Base-by-base conservation (phyloP, 495 filamentous ascomycete genomes). In the Neurospora africana region DNA sequence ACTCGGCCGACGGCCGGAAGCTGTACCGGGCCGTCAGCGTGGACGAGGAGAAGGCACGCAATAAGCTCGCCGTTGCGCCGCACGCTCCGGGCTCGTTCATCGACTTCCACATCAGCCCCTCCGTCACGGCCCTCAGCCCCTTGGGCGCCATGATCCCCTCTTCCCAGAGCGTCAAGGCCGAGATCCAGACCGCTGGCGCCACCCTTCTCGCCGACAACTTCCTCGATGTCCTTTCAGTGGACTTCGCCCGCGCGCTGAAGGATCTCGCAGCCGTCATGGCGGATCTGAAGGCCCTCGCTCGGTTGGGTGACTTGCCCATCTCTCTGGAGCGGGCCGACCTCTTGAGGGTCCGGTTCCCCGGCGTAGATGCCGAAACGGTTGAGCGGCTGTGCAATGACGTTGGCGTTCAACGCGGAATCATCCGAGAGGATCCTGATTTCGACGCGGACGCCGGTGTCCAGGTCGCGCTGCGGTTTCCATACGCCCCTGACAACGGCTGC, bases 191-290 rank as follows among this genome's bases (percentile, higher is more conserved):
- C 3, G 75, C 81, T 39, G 79, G 82, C 17, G 75, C 80, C 69
- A 89, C 89, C 8, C 86, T 98, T 72, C 90, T 93, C 80, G 88
- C 90, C 36, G 88, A 91, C 11, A 92, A 91, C 47, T 89, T 99
- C 76, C 85, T 97, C 74, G 92, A 97, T 70, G 81, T 90, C 17
- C 88, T 99, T 11, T 93, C 92, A 53, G 88, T 89, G 23, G 95
- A 99, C 81, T 98, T 99, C 79, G 91, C 92, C 0, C 90, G 93
- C 21, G 90, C 93, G 10, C 81, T 98, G 33, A 91, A 93, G 78
- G 93, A 97, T 72, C 85, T 98, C 39, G 89, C 92, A 6, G 87
- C 88, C 33, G 85, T 94, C 5, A 86, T 97, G 75, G 90, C 89
- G 47, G 95, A 99, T 77, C 85, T 98, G 23, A 91, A 93, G 76